Conservation (phyloP, 2,329 filamentous ascomycete species). For the Clarireedia monteithiana region DNA sequence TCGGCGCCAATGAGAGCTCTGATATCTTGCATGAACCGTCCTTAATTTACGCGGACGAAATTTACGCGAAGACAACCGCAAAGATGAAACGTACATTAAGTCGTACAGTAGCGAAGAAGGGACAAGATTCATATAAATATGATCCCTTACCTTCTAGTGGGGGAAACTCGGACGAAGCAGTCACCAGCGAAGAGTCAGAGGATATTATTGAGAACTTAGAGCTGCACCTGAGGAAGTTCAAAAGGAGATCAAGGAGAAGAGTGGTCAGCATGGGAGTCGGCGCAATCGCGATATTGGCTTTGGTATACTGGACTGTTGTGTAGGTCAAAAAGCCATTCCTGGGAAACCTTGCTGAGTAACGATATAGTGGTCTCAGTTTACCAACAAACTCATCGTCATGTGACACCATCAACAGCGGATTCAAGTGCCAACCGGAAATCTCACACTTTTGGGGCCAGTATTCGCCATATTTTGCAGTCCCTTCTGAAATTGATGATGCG, state of each 20-base stretch:
- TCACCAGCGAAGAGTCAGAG: conserved; percentile 8
- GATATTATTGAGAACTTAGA: conserved; percentile 12
- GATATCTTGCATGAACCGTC: not conserved
- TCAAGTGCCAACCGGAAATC: conserved; percentile 26
- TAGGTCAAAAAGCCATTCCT: conserved; percentile 9
- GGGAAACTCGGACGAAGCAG: conserved; percentile 7
- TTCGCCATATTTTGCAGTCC: conserved; percentile 72
- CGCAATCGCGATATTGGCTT: conserved; percentile 16
- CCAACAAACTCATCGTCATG: conserved; percentile 17
- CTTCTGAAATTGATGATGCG: conserved; percentile 53
- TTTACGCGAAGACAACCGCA: not conserved
- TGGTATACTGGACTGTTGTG: conserved; percentile 20
- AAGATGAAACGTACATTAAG: conserved; percentile 14
- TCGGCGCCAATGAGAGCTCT: not conserved
- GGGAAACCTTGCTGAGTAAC: conserved; percentile 3
- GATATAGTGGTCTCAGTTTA: conserved; percentile 12
- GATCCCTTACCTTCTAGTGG: conserved; percentile 11
- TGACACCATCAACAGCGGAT: conserved; percentile 26
- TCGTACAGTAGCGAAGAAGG: not conserved
- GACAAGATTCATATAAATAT: conserved; percentile 17
- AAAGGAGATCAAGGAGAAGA: conserved; percentile 14
- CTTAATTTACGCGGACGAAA: not conserved
- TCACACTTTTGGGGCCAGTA: conserved; percentile 69
- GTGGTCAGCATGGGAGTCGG: conserved; percentile 12
- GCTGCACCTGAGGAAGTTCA: conserved; percentile 15